Base-by-base conservation (phyloP, 1,284 basidiomycete species). In the Gomphus bonarii region DNA sequence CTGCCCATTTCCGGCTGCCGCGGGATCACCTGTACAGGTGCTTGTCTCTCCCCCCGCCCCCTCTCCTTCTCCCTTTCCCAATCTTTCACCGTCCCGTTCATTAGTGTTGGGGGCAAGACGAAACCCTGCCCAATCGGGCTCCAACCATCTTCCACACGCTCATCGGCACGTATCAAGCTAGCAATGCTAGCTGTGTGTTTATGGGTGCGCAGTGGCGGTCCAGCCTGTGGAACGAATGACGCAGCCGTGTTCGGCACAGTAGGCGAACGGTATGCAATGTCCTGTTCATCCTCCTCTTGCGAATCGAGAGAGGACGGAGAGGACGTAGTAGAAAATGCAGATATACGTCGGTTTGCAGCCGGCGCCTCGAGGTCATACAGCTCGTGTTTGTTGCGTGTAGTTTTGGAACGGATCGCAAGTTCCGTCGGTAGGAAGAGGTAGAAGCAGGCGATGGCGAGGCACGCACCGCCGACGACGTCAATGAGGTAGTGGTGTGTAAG, bases 401-500 rank as follows among this genome's bases (percentile, higher is more conserved):
- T 61, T 50, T 62, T 61, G 73, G 71, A 0, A 76, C 70, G 65
- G 54, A 82, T 81, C 62, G 81, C 81, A 62, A 93, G 77, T 59
- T 88, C 83, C 61, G 89, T 82, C 0, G 91, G 91, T 64, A 95
- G 82, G 72, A 87, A 86, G 63, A 90, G 70, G 73, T 95, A 97
- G 77, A 98, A 99, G 66, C 81, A 85, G 12, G 82, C 78, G 14
- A 88, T 87, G 20, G 93, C 87, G 58, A 99, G 79, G 68, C 94
- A 97, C 0, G 91, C 91, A 7, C 95, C 95, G 3, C 86, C 91
- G 38, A 95, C 91, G 63, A 98, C 86, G 67, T 99, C 97, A 71
- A 99, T 92, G 64, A 98, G 84, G 76, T 98, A 99, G 74, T 98
- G 93, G 69, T 97, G 94, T 5, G 90, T 92, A 64, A 95, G 84